Evolutionary conservation across 2,329 filamentous ascomycete genomes (phyloP).

Genomic region (Xylariaceae sp.): DNA sequence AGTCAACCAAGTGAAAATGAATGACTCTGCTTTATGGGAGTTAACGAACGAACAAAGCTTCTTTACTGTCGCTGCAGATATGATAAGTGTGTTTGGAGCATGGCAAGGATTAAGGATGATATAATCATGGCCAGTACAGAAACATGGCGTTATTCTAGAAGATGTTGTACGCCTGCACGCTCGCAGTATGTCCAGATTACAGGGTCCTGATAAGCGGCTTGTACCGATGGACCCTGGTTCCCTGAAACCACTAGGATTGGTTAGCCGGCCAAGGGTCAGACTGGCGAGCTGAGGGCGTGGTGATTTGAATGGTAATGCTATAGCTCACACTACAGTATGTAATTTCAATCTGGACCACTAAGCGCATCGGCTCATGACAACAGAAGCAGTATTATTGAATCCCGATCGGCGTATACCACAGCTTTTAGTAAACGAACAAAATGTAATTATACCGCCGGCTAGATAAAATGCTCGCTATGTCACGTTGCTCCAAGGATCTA

Average conservation of each 20-base stretch:
- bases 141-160: not conserved
- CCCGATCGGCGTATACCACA: not conserved
- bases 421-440: not conserved
- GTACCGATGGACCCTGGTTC: conserved; percentile 14
- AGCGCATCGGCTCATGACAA: conserved; percentile 1
- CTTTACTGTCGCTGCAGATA: too few relatives aligned
- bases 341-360: conserved; percentile 21
- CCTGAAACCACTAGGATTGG: conserved; percentile 12
- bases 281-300: conserved; percentile 8
- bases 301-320: conserved; percentile 1
- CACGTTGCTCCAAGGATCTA: too few relatives aligned
- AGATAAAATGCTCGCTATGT: not conserved
- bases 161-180: conserved; percentile 9
- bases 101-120: too few relatives aligned
- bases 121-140: not conserved
- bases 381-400: conserved; percentile 16
- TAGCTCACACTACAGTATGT: not conserved
- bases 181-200: conserved; percentile 13
- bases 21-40: too few relatives aligned
- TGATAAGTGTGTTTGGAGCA: too few relatives aligned
- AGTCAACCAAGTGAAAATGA: too few relatives aligned
- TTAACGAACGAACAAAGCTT: too few relatives aligned
- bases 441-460: not conserved
- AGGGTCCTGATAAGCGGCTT: conserved; percentile 13
- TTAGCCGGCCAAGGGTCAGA: conserved; percentile 5